Evolutionary conservation across 768 basidiomycete genomes (phyloP), one percentile per base, ranked within the genome.

Genomic region (Plicaturopsis crispa): DNA sequence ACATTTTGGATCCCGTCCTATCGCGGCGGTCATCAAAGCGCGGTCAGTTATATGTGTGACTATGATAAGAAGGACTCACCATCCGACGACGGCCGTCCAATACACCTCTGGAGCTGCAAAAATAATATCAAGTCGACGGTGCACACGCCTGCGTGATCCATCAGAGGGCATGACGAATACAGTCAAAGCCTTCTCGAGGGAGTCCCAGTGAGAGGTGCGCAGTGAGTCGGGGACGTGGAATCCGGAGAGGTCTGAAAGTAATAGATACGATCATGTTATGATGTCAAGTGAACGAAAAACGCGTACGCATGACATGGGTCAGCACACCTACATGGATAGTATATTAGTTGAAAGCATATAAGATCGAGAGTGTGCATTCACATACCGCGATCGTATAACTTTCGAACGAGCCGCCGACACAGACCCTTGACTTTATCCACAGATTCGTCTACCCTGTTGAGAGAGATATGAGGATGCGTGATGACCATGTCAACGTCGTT

Each of bases 401-500:
- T 61, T 30, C 63, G 63, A 8, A 86, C 66, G 4, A 93, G 59
- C 40, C 61, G 70, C 41, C 72, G 67, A 47, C 80, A 76, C 1
- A 91, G 63, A 3, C 72, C 78, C 41, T 72, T 75, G n/a, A 82
- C 68, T 32, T 71, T 66, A 45, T 78, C 69, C 0, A 73, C 65
- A n/a, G n/a, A n/a, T n/a, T n/a, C n/a, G n/a, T n/a, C n/a, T n/a
- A n/a, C n/a, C n/a, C n/a, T n/a, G n/a, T n/a, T n/a, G n/a, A n/a
- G n/a, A n/a, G n/a, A n/a, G n/a, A n/a, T n/a, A n/a, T n/a, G n/a
- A n/a, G n/a, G n/a, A 50, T 92, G 86, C 24, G 80, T 84, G 52
- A 94, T 83, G 1, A 96, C 75, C 40, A 97, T 84, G 50, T 97
- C 92, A 21, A 91, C 79, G 52, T 96, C 92, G 49, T 84, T 87